Evolutionary conservation across 2,329 filamentous ascomycete species (phyloP), one percentile per base, ranked within the genome.

Genomic region (Fusarium agapanthi): DNA sequence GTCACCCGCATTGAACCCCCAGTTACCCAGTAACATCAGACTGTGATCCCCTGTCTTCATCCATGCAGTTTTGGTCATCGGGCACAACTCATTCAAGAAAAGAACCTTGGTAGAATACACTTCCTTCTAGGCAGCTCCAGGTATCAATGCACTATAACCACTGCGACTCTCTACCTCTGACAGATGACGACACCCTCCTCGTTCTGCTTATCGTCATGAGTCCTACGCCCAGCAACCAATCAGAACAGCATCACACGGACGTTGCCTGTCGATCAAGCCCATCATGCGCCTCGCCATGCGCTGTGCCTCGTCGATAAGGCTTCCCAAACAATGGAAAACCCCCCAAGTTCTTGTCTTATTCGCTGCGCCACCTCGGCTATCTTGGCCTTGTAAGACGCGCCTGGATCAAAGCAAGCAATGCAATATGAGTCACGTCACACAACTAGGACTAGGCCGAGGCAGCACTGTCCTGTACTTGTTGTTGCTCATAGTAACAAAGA

Each of bases 171-270:
- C 14, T 60, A 67, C 62, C 5, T 37, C 9, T 28, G 30, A n/a
- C 9, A 61, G 28, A 74, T 74, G 72, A 74, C 68, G 72, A 74
- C 72, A 74, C 72, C 71, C 72, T 74, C 72, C 56, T 34, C 2
- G n/a, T n/a, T 40, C 13, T 67, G 45, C 58, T 67, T 71, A 71
- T 71, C 68, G 66, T 67, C 64, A 71, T 68, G 64, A 67, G 47
- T 63, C 56, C 67, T 57, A 58, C 61, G n/a, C 14, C 8, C 14
- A 35, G 28, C 34, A 28, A 11, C 69, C 63, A 72, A 72, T 72
- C 55, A 68, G 10, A 14, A 18, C 28, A 18, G 26, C 56, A 65
- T 71, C 69, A 71, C 69, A 72, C 28, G 67, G 67, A 51, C 58
- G 44, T 62, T 71, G 68, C 62, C 68, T 71, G n/a, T 57, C 43